Evolutionary conservation across 2,329 filamentous ascomycete genomes (phyloP), one percentile per base, ranked within the genome.

Genomic region (Sporothrix pseudoabietina): DNA sequence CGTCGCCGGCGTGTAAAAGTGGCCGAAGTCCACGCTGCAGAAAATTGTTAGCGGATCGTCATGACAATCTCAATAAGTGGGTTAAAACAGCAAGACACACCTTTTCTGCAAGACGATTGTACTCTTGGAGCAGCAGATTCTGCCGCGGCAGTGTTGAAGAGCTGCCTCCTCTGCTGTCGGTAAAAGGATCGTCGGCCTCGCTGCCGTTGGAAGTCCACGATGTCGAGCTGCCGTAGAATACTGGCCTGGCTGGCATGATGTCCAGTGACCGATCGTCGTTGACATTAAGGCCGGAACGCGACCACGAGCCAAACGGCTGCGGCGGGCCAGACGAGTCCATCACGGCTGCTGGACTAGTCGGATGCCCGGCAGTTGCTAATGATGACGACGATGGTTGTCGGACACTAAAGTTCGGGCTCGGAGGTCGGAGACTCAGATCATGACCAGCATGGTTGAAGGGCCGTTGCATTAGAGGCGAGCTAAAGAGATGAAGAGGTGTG

Each of bases 71-170:
- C 44, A n/a, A 68, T 32, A 16, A 7, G 19, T 19, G 35, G n/a
- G n/a, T 3, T 54, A 19, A 19, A 26, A 12, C 9, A 32, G 3
- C 35, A 14, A 22, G 32, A 71, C 76, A 44, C 75, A 89, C 89
- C 84, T 87, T 87, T 72, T 83, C 84, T 2, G 89, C 89, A 5
- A 91, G 79, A 4, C 84, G 82, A 78, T 91, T 91, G 79, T 90
- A 91, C 76, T 90, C 87, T 8, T 84, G 77, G 6, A 90, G 79
- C 78, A 87, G 88, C 2, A 80, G 77, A 1, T 80, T 78, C 41
- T 87, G 83, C 71, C 86, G 71, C 0, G 73, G 49, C 41, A 71
- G 39, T 2, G 66, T 26, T 30, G 63, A 16, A 7, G 14, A 83
- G 49, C 85, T 78, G 41, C 85, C 85, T 26, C 61, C 61, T 55